Base-by-base conservation (phyloP, 2,329 filamentous ascomycete species). In the Xylaria sp. region DNA sequence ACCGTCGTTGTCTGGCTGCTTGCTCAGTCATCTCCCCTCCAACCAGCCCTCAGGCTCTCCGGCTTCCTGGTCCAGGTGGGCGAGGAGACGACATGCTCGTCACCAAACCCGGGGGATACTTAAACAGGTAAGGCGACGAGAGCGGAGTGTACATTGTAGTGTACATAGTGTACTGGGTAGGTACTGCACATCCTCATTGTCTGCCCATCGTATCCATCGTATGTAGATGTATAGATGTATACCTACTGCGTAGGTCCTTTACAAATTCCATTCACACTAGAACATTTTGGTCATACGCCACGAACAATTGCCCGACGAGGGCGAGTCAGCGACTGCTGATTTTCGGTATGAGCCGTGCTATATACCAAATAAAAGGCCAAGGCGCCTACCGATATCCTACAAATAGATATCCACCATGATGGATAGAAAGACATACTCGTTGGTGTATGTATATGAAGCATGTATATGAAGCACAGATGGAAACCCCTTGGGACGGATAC, bases 191-290 rank as follows among this genome's bases (percentile, higher is more conserved):
- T 53, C 17, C 20, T n/a, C 39, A n/a, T n/a, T n/a, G n/a, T n/a
- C n/a, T n/a, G n/a, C n/a, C n/a, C n/a, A n/a, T n/a, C n/a, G n/a
- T n/a, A n/a, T n/a, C n/a, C n/a, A n/a, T n/a, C n/a, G n/a, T n/a
- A n/a, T n/a, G n/a, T n/a, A n/a, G n/a, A n/a, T n/a, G n/a, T n/a
- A n/a, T n/a, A n/a, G n/a, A n/a, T n/a, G 45, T 61, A 53, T 50
- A 15, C 22, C 5, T 3, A 2, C 9, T 29, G 38, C 39, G 25
- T 63, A 59, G 49, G 42, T 56, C 38, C n/a, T 61, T 53, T 51
- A 45, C 45, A 65, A 58, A 65, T 67, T 66, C 66, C 66, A 69
- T 63, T 61, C 57, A 47, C 47, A 57, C 27, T 51, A 51, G 49
- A 11, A 6, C 45, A 47, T 20, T 49, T 57, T 65, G 66, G 45